Evolutionary conservation across 2,329 filamentous ascomycete species (phyloP).

Genomic region (Cryphonectria parasitica): DNA sequence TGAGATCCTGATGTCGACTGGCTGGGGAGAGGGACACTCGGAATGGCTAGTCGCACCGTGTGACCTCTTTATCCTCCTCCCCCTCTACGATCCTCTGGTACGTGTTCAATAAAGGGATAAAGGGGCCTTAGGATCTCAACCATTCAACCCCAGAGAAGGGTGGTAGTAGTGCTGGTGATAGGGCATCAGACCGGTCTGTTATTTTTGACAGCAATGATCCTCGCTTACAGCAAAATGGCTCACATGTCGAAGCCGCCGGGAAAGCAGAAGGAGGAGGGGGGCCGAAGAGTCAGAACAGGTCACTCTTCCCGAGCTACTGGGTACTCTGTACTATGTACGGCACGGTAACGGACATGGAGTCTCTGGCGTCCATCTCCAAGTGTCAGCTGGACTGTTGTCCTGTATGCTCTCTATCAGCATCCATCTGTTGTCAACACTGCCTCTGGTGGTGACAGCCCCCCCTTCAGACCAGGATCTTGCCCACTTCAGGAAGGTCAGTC

Average conservation of each 20-base stretch:
- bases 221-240: conserved; percentile 23
- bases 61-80: conserved; percentile 10
- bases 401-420: conserved; percentile 3
- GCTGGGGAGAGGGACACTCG: conserved; percentile 16
- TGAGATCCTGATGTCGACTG: conserved; percentile 24
- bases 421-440: conserved; percentile 8
- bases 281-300: conserved; percentile 7
- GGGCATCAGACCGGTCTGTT: conserved; percentile 25
- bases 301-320: conserved; percentile 4
- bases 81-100: conserved; percentile 6
- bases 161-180: conserved; percentile 8
- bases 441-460: not conserved
- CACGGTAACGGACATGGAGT: not conserved
- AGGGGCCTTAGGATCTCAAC: conserved; percentile 5
- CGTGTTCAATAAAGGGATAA: conserved; percentile 11
- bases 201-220: conserved; percentile 13
- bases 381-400: conserved; percentile 13
- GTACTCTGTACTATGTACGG: too few relatives aligned
- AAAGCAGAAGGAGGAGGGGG: not conserved
- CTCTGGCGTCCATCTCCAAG: not conserved
- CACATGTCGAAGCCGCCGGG: conserved; percentile 12
- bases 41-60: conserved; percentile 25
- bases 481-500: conserved; percentile 26
- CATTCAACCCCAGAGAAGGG: not conserved
- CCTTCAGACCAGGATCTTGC: conserved; percentile 16